Evolutionary conservation across 768 basidiomycete genomes (phyloP).

Genomic region (Pulveroboletus sp.): DNA sequence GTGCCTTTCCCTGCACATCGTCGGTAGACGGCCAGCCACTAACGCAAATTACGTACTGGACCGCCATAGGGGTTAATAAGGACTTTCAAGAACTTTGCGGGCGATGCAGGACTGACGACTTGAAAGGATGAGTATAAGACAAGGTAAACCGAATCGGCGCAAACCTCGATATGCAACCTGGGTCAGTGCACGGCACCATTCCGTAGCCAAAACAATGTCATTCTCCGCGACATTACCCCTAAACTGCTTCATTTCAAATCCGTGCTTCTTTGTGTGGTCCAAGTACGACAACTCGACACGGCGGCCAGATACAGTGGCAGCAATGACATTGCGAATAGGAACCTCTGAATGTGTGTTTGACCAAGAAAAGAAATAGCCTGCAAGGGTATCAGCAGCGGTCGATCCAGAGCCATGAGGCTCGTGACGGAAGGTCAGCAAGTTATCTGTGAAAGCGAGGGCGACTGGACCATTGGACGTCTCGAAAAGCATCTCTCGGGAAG

Average conservation of each 20-base stretch:
- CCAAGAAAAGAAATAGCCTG: constrained; percentile 10
- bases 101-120: constrained; percentile 55
- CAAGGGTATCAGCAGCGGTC: not conserved
- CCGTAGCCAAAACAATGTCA: constrained; percentile 33
- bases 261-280: constrained; percentile 37
- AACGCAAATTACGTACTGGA: constrained; percentile 44
- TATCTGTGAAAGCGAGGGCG: constrained; percentile 27
- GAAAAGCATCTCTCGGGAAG: constrained; percentile 20
- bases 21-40: not conserved
- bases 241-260: constrained; percentile 37
- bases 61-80: constrained; percentile 82
- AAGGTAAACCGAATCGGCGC: not conserved
- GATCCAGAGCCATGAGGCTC: too few species aligned
- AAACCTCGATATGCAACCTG: constrained; percentile 59
- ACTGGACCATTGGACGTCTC: constrained; percentile 7
- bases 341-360: constrained; percentile 22
- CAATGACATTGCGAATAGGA: constrained; percentile 53
- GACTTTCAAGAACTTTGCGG: constrained; percentile 61
- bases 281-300: constrained; percentile 53
- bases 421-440: constrained; percentile 27
- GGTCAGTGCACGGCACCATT: constrained; percentile 59
- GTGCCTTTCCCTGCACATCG: constrained; percentile 56
- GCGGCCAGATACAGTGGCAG: constrained; percentile 39
- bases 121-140: constrained; percentile 2
- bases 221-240: constrained; percentile 41